These are phyloP conservation scores for Termitomyces sp. DNA, from an alignment of 768 basidiomycete genomes.

Conservation along the genomic window DNA sequence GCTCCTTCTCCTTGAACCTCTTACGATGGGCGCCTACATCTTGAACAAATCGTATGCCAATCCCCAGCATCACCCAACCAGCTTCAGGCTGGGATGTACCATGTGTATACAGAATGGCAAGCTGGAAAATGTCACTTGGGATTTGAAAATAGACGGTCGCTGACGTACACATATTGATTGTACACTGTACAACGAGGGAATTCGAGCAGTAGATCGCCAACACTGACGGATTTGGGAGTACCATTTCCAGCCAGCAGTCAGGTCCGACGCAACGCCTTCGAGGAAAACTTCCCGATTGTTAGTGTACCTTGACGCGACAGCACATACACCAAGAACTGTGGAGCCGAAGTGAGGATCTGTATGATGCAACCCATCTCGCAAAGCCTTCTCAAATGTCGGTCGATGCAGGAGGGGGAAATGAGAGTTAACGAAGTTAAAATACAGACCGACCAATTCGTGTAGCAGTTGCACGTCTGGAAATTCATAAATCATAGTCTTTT, in stretches of 20 bases:
- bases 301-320: constrained; percentile 54
- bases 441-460: constrained; percentile 43
- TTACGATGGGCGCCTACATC: constrained; percentile 52
- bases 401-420: constrained; percentile 61
- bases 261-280: constrained; percentile 28
- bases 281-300: constrained; percentile 38
- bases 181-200: constrained; percentile 60
- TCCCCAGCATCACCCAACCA: constrained; percentile 46
- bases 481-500: constrained; percentile 16
- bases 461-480: constrained; percentile 50
- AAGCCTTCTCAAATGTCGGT: constrained; percentile 50
- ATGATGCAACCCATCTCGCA: constrained; percentile 41
- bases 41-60: constrained; percentile 52
- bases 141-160: background rate
- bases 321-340: constrained; percentile 59
- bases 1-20: constrained; percentile 24
- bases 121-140: constrained; percentile 18
- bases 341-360: constrained; percentile 45
- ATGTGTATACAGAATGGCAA: constrained; percentile 34
- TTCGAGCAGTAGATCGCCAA: constrained; percentile 48
- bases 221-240: constrained; percentile 57
- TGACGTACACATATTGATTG: constrained; percentile 58
- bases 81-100: constrained; percentile 40
- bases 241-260: constrained; percentile 56
- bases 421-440: constrained; percentile 48